Evolutionary conservation across 176 grass and related monocot species (phyloP).

Genomic region (Poa annua): DNA sequence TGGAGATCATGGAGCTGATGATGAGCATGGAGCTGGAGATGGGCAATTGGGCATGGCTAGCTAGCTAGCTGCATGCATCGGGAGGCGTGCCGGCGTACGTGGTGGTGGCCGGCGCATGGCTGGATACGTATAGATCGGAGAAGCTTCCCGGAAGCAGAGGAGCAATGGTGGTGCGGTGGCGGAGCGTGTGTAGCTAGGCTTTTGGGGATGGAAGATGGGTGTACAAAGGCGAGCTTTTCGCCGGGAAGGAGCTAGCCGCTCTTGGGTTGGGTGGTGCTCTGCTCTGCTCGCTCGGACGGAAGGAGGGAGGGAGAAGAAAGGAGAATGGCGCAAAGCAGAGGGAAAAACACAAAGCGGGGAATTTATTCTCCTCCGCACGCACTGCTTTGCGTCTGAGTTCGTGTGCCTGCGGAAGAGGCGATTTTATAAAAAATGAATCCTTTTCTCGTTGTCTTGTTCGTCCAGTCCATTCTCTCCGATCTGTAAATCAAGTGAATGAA

Average conservation of each 20-base stretch:
- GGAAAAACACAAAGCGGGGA: conserved; percentile 23
- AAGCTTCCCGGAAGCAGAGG: conserved; percentile 82
- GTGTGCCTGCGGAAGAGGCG: conserved; percentile 22
- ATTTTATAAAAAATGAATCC: background rate
- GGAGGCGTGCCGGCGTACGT: conserved; percentile 40
- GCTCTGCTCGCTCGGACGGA: background rate
- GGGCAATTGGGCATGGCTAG: conserved; percentile 40
- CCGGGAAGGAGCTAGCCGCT: background rate
- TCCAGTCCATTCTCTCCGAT: background rate
- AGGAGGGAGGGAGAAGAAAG: conserved; percentile 31
- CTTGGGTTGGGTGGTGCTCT: background rate
- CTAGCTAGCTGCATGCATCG: conserved; percentile 21
- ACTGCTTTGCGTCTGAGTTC: background rate
- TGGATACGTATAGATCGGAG: conserved; percentile 35
- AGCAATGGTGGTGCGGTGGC: conserved; percentile 30
- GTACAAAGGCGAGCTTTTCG: conserved; percentile 61
- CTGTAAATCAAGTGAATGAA: conserved; percentile 15
- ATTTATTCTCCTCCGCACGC: conserved; percentile 21
- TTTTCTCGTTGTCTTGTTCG: conserved; percentile 12
- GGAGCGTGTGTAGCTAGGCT: conserved; percentile 40
- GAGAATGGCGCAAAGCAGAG: conserved; percentile 38
- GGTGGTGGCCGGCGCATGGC: conserved; percentile 41
- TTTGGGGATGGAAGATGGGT: conserved; percentile 52
- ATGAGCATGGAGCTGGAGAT: background rate
- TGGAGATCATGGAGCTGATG: conserved; percentile 26